Evolutionary conservation across 768 basidiomycete genomes (phyloP).

Genomic region (Paxillus ammoniavirescens): DNA sequence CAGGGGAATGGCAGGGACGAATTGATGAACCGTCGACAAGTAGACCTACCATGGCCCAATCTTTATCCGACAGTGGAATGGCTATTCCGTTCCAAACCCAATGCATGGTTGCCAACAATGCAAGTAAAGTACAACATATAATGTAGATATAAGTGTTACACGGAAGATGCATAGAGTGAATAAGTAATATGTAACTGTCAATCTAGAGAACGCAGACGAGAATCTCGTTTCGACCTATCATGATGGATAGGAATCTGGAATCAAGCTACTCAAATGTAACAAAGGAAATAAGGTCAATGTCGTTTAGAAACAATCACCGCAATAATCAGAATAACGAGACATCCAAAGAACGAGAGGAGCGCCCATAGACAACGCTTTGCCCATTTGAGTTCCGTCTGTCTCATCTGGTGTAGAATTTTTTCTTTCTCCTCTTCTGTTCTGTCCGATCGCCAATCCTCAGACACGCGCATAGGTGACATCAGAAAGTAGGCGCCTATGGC

Average conservation of each 20-base stretch:
- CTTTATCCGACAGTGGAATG: too few relatives aligned
- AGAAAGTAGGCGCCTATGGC: conserved; percentile 56
- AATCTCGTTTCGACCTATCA: not conserved
- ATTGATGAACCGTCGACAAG: too few relatives aligned
- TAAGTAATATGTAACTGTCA: not conserved
- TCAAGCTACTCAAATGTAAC: not conserved
- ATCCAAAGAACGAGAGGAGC: conserved; percentile 41
- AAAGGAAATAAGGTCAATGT: conserved; percentile 11
- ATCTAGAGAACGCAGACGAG: conserved; percentile 7
- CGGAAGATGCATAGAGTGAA: not conserved
- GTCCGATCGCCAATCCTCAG: conserved; percentile 54
- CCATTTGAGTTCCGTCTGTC: conserved; percentile 53
- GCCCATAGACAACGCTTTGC: conserved; percentile 56
- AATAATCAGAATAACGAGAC: conserved; percentile 32
- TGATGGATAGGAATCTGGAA: not conserved
- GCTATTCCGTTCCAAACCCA: too few relatives aligned
- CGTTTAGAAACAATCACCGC: conserved; percentile 20
- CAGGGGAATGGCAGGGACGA: too few relatives aligned
- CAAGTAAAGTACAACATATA: conserved; percentile 1
- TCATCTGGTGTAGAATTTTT: conserved; percentile 45
- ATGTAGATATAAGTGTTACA: not conserved
- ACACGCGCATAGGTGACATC: conserved; percentile 46
- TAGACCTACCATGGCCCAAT: too few relatives aligned
- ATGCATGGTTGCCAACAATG: not conserved
- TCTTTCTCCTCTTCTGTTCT: conserved; percentile 52